phyloP scores from a whole-genome alignment of 208 protist species.

The Balamuthia mandrillaris region DNA sequence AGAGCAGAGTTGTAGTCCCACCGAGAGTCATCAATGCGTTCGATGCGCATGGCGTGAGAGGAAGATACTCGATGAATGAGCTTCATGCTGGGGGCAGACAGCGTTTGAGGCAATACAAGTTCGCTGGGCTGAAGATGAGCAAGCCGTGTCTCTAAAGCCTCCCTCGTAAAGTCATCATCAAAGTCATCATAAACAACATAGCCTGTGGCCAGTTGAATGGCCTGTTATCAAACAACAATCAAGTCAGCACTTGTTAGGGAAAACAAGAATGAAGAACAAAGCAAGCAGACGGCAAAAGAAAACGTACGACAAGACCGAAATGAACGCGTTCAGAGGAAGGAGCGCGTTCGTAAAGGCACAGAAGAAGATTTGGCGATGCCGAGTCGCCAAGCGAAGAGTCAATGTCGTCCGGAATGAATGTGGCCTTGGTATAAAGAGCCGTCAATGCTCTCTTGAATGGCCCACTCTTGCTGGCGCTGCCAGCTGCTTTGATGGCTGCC shows the following conservation, averaged over 20 bases:
- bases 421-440: conserved; percentile 56
- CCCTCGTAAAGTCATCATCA: conserved; percentile 51
- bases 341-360: conserved; percentile 22
- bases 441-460: conserved; percentile 53
- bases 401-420: conserved; percentile 48
- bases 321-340: neutral
- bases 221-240: neutral
- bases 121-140: conserved; percentile 53
- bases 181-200: conserved; percentile 72
- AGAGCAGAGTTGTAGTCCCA: conserved; percentile 11
- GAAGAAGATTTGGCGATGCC: neutral
- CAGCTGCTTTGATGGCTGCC: conserved; percentile 48
- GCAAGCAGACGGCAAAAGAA: neutral
- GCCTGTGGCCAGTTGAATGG: conserved; percentile 53
- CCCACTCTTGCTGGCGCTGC: conserved; percentile 5
- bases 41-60: neutral
- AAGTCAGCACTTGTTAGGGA: neutral
- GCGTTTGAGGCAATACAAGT: conserved; percentile 1
- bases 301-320: conserved; percentile 3
- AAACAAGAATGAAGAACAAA: neutral
- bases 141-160: conserved; percentile 62
- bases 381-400: neutral
- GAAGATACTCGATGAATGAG: neutral
- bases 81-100: neutral
- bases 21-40: neutral